Evolutionary conservation across 140 eudicot species (phyloP).

Genomic region (Anethum foeniculum): DNA sequence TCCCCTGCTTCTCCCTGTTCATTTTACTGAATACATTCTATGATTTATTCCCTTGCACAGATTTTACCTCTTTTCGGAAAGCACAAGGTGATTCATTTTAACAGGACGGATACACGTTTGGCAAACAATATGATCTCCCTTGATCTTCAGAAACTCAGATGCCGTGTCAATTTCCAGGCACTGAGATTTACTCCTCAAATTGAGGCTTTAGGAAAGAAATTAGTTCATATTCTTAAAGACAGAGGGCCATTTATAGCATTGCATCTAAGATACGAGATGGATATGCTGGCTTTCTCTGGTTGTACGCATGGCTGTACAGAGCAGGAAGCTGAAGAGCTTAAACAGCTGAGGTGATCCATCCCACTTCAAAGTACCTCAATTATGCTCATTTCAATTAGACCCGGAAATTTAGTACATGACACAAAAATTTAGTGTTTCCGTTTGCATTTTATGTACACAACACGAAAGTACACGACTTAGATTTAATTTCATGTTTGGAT

Average conservation of each 20-base stretch:
- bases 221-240: constrained; percentile 52
- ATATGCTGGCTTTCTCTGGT: constrained; percentile 98
- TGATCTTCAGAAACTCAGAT: constrained; percentile 79
- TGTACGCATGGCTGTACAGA: constrained; percentile 93
- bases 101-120: constrained; percentile 85
- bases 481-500: too few species aligned
- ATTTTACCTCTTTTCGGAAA: constrained; percentile 74
- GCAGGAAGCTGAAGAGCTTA: constrained; percentile 87
- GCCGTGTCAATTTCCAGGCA: constrained; percentile 95
- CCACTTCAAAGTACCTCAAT: not conserved
- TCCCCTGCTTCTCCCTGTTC: not conserved
- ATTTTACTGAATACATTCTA: not conserved
- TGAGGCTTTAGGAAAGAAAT: constrained; percentile 71
- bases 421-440: too few species aligned
- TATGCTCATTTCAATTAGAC: not conserved
- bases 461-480: too few species aligned
- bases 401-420: too few species aligned
- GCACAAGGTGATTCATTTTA: constrained; percentile 79
- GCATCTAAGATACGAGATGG: constrained; percentile 97
- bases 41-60: constrained; percentile 35
- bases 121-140: constrained; percentile 84
- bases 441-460: too few species aligned
- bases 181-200: constrained; percentile 76
- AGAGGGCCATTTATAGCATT: constrained; percentile 79
- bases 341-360: constrained; percentile 41